These are phyloP conservation scores for Moringa oleifera DNA, from an alignment of 345 rosid species.

Conservation along the genomic window DNA sequence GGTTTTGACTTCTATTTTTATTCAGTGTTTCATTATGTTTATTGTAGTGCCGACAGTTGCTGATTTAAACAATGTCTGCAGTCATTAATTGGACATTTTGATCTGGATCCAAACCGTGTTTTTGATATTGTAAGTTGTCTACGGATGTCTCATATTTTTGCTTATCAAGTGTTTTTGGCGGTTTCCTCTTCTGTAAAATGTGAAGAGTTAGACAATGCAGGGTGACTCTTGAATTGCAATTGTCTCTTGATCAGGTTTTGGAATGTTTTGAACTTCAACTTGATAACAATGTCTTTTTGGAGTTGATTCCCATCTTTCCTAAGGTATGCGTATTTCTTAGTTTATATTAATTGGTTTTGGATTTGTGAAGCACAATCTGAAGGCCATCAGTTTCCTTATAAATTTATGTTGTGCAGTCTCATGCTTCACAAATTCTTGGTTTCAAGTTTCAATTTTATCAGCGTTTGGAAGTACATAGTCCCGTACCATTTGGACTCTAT, in stretches of 20 bases:
- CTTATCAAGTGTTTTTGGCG: background rate
- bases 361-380: background rate
- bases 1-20: slow-evolving; percentile 38
- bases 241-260: slow-evolving; percentile 54
- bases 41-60: slow-evolving; percentile 12
- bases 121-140: slow-evolving; percentile 84
- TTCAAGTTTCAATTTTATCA: slow-evolving; percentile 97
- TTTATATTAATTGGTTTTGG: no score
- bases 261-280: slow-evolving; percentile 96
- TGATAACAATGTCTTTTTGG: slow-evolving; percentile 58
- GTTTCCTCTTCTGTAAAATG: background rate
- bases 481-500: slow-evolving; percentile 84
- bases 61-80: slow-evolving; percentile 38
- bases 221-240: slow-evolving; percentile 11
- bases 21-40: slow-evolving; percentile 6
- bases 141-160: background rate
- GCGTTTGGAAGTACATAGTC: slow-evolving; percentile 70
- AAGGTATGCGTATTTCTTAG: slow-evolving; percentile 48
- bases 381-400: slow-evolving; percentile 15
- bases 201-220: slow-evolving; percentile 3
- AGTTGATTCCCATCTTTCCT: slow-evolving; percentile 90
- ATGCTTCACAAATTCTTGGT: slow-evolving; percentile 98
- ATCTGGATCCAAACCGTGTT: slow-evolving; percentile 98
- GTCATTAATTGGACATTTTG: slow-evolving; percentile 99
- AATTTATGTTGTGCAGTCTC: slow-evolving; percentile 64